Conservation (phyloP, 768 basidiomycete species). For the Tylopilus felleus region DNA sequence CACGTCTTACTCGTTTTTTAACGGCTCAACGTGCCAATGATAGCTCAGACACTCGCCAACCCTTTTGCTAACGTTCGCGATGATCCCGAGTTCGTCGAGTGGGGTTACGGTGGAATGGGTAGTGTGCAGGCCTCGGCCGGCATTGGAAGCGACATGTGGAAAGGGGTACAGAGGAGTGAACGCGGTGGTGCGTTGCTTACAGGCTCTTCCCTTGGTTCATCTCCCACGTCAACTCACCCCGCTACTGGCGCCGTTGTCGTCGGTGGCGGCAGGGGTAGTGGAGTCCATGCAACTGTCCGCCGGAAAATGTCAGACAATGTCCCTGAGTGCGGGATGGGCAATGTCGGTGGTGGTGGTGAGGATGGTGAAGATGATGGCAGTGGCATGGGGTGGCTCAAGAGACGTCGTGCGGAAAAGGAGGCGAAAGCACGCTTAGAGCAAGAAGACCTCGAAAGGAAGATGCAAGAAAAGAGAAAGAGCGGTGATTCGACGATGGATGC, state of each 20-base stretch:
- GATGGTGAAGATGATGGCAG: conserved; percentile 75
- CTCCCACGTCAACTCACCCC: conserved; percentile 13
- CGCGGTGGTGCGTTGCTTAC: conserved; percentile 25
- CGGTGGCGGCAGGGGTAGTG: conserved; percentile 8
- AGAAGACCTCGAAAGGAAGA: conserved; percentile 11
- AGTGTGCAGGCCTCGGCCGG: conserved; percentile 35
- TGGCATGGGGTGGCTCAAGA: conserved; percentile 82
- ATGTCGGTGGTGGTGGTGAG: conserved; percentile 16
- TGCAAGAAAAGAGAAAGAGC: conserved; percentile 22
- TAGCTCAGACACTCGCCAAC: conserved; percentile 41
- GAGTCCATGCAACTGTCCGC: conserved; percentile 11
- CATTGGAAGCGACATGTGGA: conserved; percentile 29
- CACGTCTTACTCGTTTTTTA: neutral
- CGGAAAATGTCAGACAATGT: conserved; percentile 15
- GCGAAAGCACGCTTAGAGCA: conserved; percentile 31
- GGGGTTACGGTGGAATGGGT: conserved; percentile 90
- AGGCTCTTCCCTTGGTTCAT: conserved; percentile 6
- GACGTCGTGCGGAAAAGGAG: conserved; percentile 57
- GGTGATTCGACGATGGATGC: conserved; percentile 20
- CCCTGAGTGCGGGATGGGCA: conserved; percentile 30
- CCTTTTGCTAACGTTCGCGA: conserved; percentile 63
- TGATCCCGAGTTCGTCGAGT: conserved; percentile 84
- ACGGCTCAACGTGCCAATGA: neutral
- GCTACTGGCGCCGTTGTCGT: conserved; percentile 30
- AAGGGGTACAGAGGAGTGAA: conserved; percentile 24